These are phyloP conservation scores for Metschnikowia lachancei DNA, from an alignment of 805 yeast genomes.

Conservation along the genomic window DNA sequence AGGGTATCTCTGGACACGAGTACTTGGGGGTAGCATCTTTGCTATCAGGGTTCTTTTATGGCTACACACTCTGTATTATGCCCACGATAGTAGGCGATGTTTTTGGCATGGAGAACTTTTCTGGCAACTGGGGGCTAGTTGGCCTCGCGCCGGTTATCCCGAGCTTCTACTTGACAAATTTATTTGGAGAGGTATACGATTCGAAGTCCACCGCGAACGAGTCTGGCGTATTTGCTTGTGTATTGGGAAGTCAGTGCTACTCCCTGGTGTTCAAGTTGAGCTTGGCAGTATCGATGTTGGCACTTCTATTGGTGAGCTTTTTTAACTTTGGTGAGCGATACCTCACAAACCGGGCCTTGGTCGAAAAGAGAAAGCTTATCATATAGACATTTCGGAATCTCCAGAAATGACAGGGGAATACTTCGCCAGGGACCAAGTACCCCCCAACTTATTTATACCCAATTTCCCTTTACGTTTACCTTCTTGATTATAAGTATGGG, in stretches of 20 bases:
- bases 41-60: conserved; percentile 69
- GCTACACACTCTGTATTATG: conserved; percentile 65
- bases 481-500: too few relatives aligned
- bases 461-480: too few relatives aligned
- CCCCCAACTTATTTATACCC: too few relatives aligned
- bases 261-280: conserved; percentile 43
- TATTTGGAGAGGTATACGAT: conserved; percentile 67
- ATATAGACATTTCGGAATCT: neutral
- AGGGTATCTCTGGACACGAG: conserved; percentile 29
- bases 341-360: conserved; percentile 5
- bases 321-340: conserved; percentile 17
- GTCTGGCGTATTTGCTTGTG: conserved; percentile 24
- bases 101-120: conserved; percentile 66
- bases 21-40: conserved; percentile 50
- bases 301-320: conserved; percentile 21
- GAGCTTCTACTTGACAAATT: conserved; percentile 54
- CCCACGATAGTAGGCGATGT: conserved; percentile 76
- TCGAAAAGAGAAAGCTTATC: conserved; percentile 1
- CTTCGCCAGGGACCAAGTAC: neutral
- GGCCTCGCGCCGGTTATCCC: conserved; percentile 65
- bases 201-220: conserved; percentile 26
- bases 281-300: conserved; percentile 30
- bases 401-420: neutral
- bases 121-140: conserved; percentile 72
- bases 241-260: conserved; percentile 33